Evolutionary conservation across 2,329 filamentous ascomycete species (phyloP).

Genomic region (Botrytis sinoallii): DNA sequence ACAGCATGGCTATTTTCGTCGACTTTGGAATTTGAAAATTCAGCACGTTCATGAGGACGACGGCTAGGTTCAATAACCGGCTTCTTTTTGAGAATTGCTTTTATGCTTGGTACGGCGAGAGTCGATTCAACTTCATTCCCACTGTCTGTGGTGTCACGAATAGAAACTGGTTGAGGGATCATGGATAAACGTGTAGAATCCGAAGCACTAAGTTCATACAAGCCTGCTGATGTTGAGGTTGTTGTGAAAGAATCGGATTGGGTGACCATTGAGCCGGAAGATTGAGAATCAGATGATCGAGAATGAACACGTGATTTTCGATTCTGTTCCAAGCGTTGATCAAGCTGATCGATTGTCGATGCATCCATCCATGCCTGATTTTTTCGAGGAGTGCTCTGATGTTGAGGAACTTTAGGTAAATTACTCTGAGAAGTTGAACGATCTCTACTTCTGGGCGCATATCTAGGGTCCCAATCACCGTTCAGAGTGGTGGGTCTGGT

Average conservation of each 20-base stretch:
- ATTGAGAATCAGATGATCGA: neutral
- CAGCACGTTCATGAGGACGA: neutral
- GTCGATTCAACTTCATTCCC: slow-evolving; percentile 11
- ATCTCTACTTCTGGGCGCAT: neutral
- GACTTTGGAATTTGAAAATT: neutral
- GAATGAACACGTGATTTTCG: neutral
- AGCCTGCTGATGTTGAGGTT: neutral
- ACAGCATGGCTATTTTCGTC: neutral
- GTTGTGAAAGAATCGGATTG: slow-evolving; percentile 6
- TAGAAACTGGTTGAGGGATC: neutral
- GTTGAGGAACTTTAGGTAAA: slow-evolving; percentile 1
- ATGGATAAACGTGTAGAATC: neutral
- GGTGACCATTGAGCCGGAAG: slow-evolving; percentile 1
- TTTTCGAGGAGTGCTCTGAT: slow-evolving; percentile 3
- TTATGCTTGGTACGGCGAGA: neutral
- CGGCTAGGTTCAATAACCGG: neutral
- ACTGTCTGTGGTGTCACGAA: slow-evolving; percentile 6
- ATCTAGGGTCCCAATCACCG: slow-evolving; percentile 2
- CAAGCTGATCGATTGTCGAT: neutral
- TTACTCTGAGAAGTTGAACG: neutral
- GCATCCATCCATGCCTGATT: slow-evolving; percentile 1
- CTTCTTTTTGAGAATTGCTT: neutral
- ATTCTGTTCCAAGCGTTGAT: neutral
- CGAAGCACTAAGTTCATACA: neutral
- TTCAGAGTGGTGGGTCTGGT: neutral